Evolutionary conservation across 768 basidiomycete genomes (phyloP).

Genomic region (Clitopilus hobsonii): DNA sequence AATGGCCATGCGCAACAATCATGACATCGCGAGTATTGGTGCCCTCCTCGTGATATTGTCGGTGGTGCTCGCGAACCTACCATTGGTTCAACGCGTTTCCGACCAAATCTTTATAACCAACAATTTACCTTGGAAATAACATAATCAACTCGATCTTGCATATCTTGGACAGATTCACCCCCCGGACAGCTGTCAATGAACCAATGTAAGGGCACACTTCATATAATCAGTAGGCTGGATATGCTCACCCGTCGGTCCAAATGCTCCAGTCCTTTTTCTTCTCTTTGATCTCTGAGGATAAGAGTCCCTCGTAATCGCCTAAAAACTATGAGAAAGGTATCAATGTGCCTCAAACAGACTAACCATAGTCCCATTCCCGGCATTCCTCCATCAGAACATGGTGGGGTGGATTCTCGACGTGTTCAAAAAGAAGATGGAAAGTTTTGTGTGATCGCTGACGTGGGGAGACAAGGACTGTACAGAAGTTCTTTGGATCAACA

Average conservation of each 20-base stretch:
- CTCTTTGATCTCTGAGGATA: slow-evolving; percentile 70
- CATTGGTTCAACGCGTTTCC: background rate
- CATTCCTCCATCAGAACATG: slow-evolving; percentile 62
- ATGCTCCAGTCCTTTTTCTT: slow-evolving; percentile 67
- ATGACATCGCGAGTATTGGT: slow-evolving; percentile 72
- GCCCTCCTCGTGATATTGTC: slow-evolving; percentile 63
- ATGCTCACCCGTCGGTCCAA: slow-evolving; percentile 73
- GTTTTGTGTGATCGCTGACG: slow-evolving; percentile 81
- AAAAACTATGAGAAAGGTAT: slow-evolving; percentile 2
- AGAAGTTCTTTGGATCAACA: slow-evolving; percentile 77
- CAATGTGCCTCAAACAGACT: background rate
- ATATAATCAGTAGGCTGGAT: no score
- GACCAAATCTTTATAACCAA: background rate
- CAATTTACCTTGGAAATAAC: slow-evolving; percentile 63
- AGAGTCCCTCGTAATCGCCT: slow-evolving; percentile 85
- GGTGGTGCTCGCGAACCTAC: slow-evolving; percentile 72
- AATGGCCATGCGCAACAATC: slow-evolving; percentile 88
- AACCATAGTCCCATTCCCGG: slow-evolving; percentile 85
- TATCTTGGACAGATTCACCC: slow-evolving; percentile 80
- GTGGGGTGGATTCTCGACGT: slow-evolving; percentile 34
- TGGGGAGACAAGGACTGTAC: slow-evolving; percentile 80
- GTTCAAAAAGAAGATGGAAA: slow-evolving; percentile 73
- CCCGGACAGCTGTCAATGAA: slow-evolving; percentile 63
- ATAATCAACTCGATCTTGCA: slow-evolving; percentile 73
- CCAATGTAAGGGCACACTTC: slow-evolving; percentile 7